phyloP scores from a whole-genome alignment of 2,329 filamentous ascomycete species.

The Aspergillus sp. region DNA sequence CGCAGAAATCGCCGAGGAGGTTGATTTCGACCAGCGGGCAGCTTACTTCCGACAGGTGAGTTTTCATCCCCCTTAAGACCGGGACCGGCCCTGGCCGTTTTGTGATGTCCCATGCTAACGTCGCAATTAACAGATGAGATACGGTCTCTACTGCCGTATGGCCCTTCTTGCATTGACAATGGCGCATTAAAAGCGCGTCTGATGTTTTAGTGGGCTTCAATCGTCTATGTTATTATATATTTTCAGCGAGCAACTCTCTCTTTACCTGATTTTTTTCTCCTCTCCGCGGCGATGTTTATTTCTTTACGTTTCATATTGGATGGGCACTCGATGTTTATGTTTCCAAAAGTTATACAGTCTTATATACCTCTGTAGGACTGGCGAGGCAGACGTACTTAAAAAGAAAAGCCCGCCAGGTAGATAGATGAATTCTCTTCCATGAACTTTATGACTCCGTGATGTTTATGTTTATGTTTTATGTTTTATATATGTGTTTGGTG shows the following conservation, averaged over 20 bases:
- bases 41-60: conserved; percentile 99
- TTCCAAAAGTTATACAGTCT: conserved; percentile 31
- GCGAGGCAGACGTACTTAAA: conserved; percentile 16
- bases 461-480: conserved; percentile 31
- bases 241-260: background rate
- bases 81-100: background rate
- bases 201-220: conserved; percentile 14
- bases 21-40: conserved; percentile 94
- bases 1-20: conserved; percentile 88
- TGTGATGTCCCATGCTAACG: conserved; percentile 43
- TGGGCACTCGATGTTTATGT: conserved; percentile 17
- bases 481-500: conserved; percentile 21
- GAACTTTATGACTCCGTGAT: conserved; percentile 32
- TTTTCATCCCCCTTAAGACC: conserved; percentile 22
- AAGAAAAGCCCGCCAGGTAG: conserved; percentile 34
- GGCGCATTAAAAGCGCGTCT: conserved; percentile 47
- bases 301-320: conserved; percentile 20
- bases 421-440: conserved; percentile 39
- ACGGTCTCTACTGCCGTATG: conserved; percentile 98
- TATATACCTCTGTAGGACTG: conserved; percentile 33
- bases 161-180: conserved; percentile 92
- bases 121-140: conserved; percentile 71
- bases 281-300: conserved; percentile 2
- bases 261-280: conserved; percentile 12
- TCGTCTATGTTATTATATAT: conserved; percentile 16